Evolutionary conservation across 306 rosid genomes (phyloP).

Genomic region (Comarum palustre): DNA sequence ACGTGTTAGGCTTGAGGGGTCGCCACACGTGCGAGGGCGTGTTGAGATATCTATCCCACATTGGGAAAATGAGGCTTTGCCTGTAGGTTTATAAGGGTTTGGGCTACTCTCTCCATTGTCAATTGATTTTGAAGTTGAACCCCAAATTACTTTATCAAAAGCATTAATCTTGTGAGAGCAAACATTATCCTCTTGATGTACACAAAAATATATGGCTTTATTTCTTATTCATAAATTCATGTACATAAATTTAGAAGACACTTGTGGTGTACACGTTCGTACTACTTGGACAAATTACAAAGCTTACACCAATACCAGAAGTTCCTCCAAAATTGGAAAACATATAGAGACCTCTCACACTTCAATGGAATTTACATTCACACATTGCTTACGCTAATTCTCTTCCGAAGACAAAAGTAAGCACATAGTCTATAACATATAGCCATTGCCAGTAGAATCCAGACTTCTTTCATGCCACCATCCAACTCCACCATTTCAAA

Average conservation of each 20-base stretch:
- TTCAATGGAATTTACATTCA: conserved; percentile 15
- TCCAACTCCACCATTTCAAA: conserved; percentile 64
- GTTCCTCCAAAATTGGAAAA: not conserved
- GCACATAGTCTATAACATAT: conserved; percentile 61
- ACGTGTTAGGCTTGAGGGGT: no score
- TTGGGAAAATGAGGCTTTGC: no score
- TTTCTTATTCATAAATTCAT: not conserved
- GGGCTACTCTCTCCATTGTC: no score
- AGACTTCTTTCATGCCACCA: conserved; percentile 72
- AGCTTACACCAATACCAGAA: conserved; percentile 2
- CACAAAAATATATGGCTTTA: not conserved
- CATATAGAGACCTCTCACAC: not conserved
- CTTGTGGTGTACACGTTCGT: not conserved
- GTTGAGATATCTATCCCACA: no score
- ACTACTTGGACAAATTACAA: not conserved
- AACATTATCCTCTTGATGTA: not conserved
- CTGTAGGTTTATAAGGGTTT: no score
- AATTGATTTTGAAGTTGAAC: no score
- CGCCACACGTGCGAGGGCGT: no score
- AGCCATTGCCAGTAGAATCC: conserved; percentile 76
- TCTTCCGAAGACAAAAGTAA: conserved; percentile 61
- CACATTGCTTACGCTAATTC: conserved; percentile 43
- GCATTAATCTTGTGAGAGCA: no score
- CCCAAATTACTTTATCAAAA: no score
- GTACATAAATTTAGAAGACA: not conserved